Evolutionary conservation across 176 grass and related monocot genomes (phyloP).

Genomic region (Chrysopogon serrulatus): DNA sequence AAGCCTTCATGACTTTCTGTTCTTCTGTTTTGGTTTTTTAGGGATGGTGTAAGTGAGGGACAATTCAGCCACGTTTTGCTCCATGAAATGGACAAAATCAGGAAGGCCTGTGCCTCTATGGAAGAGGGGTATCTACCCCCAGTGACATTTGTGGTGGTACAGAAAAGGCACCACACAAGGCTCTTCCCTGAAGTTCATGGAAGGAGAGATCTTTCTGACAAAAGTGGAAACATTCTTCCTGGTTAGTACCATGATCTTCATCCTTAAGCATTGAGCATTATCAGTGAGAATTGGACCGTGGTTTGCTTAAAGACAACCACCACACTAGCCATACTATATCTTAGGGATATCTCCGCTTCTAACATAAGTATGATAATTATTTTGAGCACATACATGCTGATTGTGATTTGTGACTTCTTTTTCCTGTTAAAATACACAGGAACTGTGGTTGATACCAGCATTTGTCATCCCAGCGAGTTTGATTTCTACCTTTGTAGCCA

Average conservation of each 20-base stretch:
- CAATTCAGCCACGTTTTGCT: constrained; percentile 67
- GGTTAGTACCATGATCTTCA: constrained; percentile 28
- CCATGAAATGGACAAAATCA: constrained; percentile 58
- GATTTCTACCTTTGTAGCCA: constrained; percentile 93
- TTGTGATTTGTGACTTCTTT: neutral
- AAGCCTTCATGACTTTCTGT: neutral
- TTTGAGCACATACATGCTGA: neutral
- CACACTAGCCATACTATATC: neutral
- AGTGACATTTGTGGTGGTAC: constrained; percentile 82
- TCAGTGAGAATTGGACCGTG: neutral
- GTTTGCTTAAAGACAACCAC: neutral
- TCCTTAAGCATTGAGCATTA: neutral
- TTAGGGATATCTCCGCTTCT: neutral
- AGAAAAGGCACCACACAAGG: constrained; percentile 90
- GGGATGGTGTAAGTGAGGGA: constrained; percentile 85
- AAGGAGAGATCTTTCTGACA: constrained; percentile 34
- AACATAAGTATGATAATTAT: neutral
- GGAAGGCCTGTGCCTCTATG: constrained; percentile 62
- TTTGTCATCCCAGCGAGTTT: constrained; percentile 76
- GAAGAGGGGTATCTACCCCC: constrained; percentile 28
- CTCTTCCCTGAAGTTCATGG: constrained; percentile 61
- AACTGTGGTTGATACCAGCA: constrained; percentile 61
- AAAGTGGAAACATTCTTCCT: constrained; percentile 68
- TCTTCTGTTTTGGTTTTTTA: constrained; percentile 1
- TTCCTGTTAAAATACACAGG: constrained; percentile 25